A percentile compares a stretch with the other conserved stretches of the same genome.
Evolutionary conservation across 768 basidiomycete species (phyloP).

Genomic region (Suillus occidentalis): DNA sequence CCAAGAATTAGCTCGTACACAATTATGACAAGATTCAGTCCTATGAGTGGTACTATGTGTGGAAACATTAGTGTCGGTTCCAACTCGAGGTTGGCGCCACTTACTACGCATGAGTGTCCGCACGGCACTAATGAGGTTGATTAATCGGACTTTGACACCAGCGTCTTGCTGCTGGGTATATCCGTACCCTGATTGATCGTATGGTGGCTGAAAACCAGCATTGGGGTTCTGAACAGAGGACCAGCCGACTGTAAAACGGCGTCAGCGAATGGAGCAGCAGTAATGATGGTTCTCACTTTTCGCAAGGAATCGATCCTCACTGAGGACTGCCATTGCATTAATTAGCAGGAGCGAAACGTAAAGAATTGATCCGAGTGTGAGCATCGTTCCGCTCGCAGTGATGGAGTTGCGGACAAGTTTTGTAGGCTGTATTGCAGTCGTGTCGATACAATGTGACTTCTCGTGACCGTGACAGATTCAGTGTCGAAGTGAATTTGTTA

Average conservation of each 20-base stretch:
- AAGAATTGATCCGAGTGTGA: conserved; percentile 69
- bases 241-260: conserved; percentile 75
- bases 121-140: conserved; percentile 93
- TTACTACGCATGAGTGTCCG: conserved; percentile 96
- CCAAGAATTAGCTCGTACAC: conserved; percentile 80
- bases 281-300: conserved; percentile 59
- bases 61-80: conserved; percentile 13
- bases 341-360: conserved; percentile 87
- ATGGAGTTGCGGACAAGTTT: conserved; percentile 9
- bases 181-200: conserved; percentile 64
- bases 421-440: conserved; percentile 3
- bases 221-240: conserved; percentile 62
- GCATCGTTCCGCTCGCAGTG: conserved; percentile 39
- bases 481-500: conserved; percentile 13
- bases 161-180: conserved; percentile 51
- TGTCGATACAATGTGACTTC: not conserved
- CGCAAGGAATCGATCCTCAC: conserved; percentile 94
- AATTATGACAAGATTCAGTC: conserved; percentile 83
- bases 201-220: conserved; percentile 61
- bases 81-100: conserved; percentile 34
- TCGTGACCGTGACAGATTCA: conserved; percentile 13
- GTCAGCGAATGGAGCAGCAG: conserved; percentile 16
- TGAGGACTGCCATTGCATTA: conserved; percentile 94
- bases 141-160: conserved; percentile 79
- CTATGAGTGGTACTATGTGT: conserved; percentile 84